Conservation (phyloP, 2,329 filamentous ascomycete species). For the Leptographium galeiforme region DNA sequence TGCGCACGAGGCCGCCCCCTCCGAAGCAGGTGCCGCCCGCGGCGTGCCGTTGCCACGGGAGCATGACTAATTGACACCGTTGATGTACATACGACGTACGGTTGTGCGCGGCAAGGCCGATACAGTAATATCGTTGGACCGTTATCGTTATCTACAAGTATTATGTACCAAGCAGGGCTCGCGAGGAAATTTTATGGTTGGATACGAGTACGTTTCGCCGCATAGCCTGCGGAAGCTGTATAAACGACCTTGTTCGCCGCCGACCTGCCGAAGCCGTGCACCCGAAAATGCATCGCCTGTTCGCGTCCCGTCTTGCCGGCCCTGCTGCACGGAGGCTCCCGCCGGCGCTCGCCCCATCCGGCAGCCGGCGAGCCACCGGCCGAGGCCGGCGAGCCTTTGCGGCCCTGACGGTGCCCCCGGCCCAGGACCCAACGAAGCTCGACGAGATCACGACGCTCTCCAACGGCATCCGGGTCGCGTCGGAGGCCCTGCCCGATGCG, state of each 20-base stretch:
- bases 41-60: not conserved
- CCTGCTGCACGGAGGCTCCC: slow-evolving; percentile 2
- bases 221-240: not conserved
- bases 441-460: slow-evolving; percentile 77
- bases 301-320: slow-evolving; percentile 8
- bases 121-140: not conserved
- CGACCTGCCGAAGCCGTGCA: not conserved
- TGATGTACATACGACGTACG: too few relatives aligned
- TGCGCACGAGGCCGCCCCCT: too few relatives aligned
- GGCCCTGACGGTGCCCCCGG: slow-evolving; percentile 2
- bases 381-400: slow-evolving; percentile 1
- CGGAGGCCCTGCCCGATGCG: slow-evolving; percentile 83
- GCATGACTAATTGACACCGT: too few relatives aligned
- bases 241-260: not conserved
- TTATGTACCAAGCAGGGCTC: not conserved
- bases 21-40: too few relatives aligned
- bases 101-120: too few relatives aligned
- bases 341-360: not conserved
- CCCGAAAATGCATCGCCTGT: slow-evolving; percentile 7
- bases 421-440: slow-evolving; percentile 65
- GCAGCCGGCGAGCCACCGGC: not conserved
- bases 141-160: not conserved
- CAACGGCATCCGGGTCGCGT: slow-evolving; percentile 89
- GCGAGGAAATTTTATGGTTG: not conserved
- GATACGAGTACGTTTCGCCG: not conserved